Evolutionary conservation across 192 early-diverging fungal species (phyloP).

Genomic region (Piromyces sp.): DNA sequence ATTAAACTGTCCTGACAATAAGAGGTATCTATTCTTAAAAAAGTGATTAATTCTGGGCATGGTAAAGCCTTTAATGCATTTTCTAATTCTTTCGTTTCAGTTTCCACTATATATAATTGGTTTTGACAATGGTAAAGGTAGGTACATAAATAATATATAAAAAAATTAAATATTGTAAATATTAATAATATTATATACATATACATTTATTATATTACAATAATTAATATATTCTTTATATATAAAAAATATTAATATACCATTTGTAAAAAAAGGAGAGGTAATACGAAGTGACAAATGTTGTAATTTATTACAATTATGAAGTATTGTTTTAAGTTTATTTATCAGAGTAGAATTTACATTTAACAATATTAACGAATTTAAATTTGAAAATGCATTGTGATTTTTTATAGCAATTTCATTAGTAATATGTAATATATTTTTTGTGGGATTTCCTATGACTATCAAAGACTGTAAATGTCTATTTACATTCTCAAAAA

Average conservation of each 20-base stretch:
- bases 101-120: neutral
- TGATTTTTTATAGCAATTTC: neutral
- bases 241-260: neutral
- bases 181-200: too few relatives aligned
- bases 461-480: neutral
- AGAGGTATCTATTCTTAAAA: neutral
- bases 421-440: neutral
- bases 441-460: neutral
- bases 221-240: too few relatives aligned
- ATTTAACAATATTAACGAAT: neutral
- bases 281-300: neutral
- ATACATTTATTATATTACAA: too few relatives aligned
- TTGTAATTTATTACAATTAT: neutral
- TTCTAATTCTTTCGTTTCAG: neutral
- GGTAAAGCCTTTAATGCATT: neutral
- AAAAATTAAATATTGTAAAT: too few relatives aligned
- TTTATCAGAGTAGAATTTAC: neutral
- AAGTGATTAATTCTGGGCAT: neutral
- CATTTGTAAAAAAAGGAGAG: neutral
- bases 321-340: neutral
- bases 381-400: neutral
- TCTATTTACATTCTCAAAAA: neutral
- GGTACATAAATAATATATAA: too few relatives aligned
- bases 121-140: too few relatives aligned
- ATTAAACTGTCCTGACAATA: neutral